Percentiles rank a stretch among this genome's conserved stretches.
Evolutionary conservation across 345 rosid genomes (phyloP).

Genomic region (Turritis glabra): DNA sequence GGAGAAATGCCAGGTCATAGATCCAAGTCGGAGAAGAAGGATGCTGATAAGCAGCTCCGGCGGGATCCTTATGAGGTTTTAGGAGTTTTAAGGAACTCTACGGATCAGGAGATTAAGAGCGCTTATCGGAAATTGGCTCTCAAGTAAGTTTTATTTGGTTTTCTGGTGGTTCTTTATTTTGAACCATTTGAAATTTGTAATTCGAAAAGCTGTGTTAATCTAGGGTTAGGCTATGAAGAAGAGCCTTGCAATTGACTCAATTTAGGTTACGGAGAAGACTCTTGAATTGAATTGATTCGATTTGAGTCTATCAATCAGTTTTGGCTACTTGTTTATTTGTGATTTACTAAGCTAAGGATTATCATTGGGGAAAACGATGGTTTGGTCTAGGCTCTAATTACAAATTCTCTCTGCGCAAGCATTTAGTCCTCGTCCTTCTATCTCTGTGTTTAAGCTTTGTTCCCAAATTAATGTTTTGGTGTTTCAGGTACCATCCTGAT

Average conservation of each 20-base stretch:
- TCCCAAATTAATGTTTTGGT: constrained; percentile 2
- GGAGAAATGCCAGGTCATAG: constrained; percentile 58
- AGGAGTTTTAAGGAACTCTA: constrained; percentile 65
- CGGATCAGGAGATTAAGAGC: constrained; percentile 93
- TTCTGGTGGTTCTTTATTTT: not conserved
- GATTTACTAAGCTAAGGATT: not conserved
- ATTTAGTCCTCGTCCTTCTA: not conserved
- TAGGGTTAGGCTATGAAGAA: constrained; percentile 22
- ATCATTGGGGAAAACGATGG: not conserved
- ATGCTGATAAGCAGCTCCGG: constrained; percentile 66
- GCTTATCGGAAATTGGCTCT: constrained; percentile 96
- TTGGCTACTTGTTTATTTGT: not conserved
- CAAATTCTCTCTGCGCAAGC: not conserved
- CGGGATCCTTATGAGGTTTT: constrained; percentile 96
- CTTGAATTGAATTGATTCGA: not conserved
- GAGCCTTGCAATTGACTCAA: constrained; percentile 5
- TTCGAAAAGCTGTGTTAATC: not conserved
- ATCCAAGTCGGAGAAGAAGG: constrained; percentile 73
- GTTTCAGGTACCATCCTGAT: constrained; percentile 96
- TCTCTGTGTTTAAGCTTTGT: constrained; percentile 5
- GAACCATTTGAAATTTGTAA: not conserved
- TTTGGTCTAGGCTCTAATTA: constrained; percentile 16
- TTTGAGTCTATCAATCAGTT: not conserved
- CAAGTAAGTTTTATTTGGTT: constrained; percentile 49
- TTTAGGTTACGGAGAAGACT: not conserved